Conservation (phyloP, 2,329 filamentous ascomycete genomes). For the Exophiala phaeomuriformis region DNA sequence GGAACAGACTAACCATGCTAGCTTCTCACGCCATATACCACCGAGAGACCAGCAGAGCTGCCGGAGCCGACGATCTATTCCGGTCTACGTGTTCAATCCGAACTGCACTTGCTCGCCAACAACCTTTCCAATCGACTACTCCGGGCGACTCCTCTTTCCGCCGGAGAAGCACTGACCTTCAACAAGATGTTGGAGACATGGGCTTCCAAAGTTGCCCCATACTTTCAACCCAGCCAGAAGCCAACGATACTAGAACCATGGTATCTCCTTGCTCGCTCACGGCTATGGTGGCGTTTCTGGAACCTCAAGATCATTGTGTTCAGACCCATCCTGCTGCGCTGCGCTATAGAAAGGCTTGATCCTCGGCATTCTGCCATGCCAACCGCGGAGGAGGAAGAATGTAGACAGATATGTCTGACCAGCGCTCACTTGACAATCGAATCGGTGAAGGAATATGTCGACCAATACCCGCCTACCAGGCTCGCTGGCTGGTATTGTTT, state of each 20-base stretch:
- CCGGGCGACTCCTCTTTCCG: neutral
- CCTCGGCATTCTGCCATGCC: conserved; percentile 30
- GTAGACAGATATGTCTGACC: conserved; percentile 32
- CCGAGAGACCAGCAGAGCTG: neutral
- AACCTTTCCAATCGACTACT: conserved; percentile 2
- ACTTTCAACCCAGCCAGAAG: conserved; percentile 3
- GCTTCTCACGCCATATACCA: conserved; percentile 8
- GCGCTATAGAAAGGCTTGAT: conserved; percentile 33
- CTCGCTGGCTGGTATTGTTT: conserved; percentile 41
- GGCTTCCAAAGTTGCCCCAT: conserved; percentile 1
- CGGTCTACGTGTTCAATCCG: conserved; percentile 36
- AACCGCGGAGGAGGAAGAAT: conserved; percentile 32
- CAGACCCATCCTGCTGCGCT: conserved; percentile 27
- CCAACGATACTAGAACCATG: neutral
- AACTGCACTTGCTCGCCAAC: conserved; percentile 37
- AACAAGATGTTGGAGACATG: conserved; percentile 3
- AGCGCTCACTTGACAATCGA: conserved; percentile 26
- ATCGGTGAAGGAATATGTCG: conserved; percentile 35
- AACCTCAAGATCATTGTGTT: conserved; percentile 40
- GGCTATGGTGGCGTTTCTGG: conserved; percentile 38
- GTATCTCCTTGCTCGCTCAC: conserved; percentile 1
- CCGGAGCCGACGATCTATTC: conserved; percentile 31
- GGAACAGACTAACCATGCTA: neutral
- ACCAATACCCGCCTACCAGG: neutral
- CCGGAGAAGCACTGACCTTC: neutral